Percentiles rank a stretch among this genome's conserved stretches.
Evolutionary conservation across 306 rosid species (phyloP).

Genomic region (Carpinus viminea): DNA sequence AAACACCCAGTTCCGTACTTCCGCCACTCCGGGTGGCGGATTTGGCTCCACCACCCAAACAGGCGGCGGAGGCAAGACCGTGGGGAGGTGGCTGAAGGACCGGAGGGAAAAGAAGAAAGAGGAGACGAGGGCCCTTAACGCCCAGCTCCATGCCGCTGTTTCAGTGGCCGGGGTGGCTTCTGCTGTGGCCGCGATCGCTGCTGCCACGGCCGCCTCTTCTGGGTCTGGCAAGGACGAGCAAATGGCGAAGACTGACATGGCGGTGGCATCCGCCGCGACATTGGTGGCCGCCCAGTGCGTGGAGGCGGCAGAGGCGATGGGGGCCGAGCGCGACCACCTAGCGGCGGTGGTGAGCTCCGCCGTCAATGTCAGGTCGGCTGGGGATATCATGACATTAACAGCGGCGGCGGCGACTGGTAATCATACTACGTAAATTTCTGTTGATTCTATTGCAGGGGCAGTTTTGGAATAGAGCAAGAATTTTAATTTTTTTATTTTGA

Average conservation of each 20-base stretch:
- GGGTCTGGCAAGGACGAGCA: constrained; percentile 60
- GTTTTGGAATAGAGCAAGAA: background rate
- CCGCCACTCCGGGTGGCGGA: constrained; percentile 5
- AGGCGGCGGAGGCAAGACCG: constrained; percentile 63
- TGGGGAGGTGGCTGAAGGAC: constrained; percentile 93
- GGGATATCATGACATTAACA: constrained; percentile 85
- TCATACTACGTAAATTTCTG: no score
- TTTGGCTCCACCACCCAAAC: constrained; percentile 15
- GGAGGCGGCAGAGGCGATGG: constrained; percentile 90
- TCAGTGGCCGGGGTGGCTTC: constrained; percentile 93
- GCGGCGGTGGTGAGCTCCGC: constrained; percentile 82
- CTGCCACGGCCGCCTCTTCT: constrained; percentile 70
- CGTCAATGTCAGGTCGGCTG: constrained; percentile 84
- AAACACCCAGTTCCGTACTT: constrained; percentile 35
- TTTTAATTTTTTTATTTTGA: background rate
- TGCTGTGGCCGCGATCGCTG: constrained; percentile 79
- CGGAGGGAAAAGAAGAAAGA: constrained; percentile 93
- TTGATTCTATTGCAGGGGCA: background rate
- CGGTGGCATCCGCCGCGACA: constrained; percentile 92
- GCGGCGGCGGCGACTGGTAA: constrained; percentile 91
- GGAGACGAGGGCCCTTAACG: constrained; percentile 79
- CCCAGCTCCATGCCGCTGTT: constrained; percentile 85
- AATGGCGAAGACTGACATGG: constrained; percentile 71
- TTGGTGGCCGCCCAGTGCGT: constrained; percentile 94
- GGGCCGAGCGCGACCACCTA: constrained; percentile 88